Conservation (phyloP, 2,329 filamentous ascomycete genomes). For the Aureobasidium melanogenum region DNA sequence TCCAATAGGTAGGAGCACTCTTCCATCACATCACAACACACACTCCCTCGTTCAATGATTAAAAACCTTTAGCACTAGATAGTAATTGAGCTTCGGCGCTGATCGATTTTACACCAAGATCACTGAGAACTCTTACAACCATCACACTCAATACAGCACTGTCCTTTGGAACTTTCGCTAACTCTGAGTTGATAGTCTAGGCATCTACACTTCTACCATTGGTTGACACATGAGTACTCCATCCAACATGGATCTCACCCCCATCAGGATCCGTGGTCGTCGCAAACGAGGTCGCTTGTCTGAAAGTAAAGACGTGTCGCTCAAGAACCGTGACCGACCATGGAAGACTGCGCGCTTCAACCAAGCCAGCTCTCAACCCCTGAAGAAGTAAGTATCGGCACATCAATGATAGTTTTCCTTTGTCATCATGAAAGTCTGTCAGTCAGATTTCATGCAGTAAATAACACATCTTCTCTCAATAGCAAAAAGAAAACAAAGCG, state of each 20-base stretch:
- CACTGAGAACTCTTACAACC: constrained; percentile 24
- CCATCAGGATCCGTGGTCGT: constrained; percentile 26
- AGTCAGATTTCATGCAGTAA: constrained; percentile 11
- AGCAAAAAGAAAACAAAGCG: constrained; percentile 8
- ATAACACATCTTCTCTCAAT: constrained; percentile 6
- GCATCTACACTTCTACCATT: not conserved
- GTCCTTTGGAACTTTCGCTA: not conserved
- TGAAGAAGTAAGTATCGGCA: constrained; percentile 11
- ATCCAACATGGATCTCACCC: constrained; percentile 20
- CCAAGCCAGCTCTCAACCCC: constrained; percentile 5
- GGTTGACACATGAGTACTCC: not conserved
- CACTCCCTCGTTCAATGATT: constrained; percentile 48
- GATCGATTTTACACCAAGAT: constrained; percentile 32
- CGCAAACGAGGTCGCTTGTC: constrained; percentile 1
- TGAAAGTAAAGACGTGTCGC: not conserved
- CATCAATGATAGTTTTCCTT: not conserved
- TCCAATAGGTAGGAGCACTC: not conserved
- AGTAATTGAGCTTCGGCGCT: constrained; percentile 30
- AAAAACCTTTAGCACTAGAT: constrained; percentile 53
- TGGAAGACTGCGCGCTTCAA: constrained; percentile 11
- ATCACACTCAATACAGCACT: not conserved
- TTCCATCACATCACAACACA: not conserved
- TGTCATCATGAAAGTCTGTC: constrained; percentile 1
- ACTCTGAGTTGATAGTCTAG: not conserved
- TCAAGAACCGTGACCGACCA: not conserved